Percentiles rank a stretch among this genome's conserved stretches.
These are phyloP conservation scores for Prunus mume DNA, from an alignment of 306 rosid species.

Conservation along the genomic window DNA sequence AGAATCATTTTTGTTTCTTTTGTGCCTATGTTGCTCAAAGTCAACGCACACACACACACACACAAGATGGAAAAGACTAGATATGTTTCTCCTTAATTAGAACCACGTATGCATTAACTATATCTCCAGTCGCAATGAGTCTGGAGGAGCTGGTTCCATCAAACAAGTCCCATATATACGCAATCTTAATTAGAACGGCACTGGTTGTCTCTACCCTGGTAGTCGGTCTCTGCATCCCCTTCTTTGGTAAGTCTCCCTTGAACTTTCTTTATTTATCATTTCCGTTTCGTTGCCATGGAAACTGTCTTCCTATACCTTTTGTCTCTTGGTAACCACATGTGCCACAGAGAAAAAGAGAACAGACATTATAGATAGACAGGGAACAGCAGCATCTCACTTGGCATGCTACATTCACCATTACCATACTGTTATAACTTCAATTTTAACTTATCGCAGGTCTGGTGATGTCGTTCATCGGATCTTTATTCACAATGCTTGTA, in stretches of 20 bases:
- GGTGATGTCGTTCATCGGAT: slow-evolving; percentile 91
- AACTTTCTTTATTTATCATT: slow-evolving; percentile 3
- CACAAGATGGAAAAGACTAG: not conserved
- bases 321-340: not conserved
- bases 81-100: slow-evolving; percentile 52
- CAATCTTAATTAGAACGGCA: slow-evolving; percentile 77
- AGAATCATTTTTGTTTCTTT: not conserved
- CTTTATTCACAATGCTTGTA: slow-evolving; percentile 91
- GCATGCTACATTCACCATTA: not conserved
- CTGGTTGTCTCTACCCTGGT: slow-evolving; percentile 76
- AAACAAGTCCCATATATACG: slow-evolving; percentile 56
- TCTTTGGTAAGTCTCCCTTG: slow-evolving; percentile 69
- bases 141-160: slow-evolving; percentile 93
- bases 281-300: not conserved
- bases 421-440: not conserved
- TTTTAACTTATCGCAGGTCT: slow-evolving; percentile 48
- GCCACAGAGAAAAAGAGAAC: no score
- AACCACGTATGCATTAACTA: slow-evolving; percentile 87
- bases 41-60: not conserved
- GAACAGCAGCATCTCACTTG: no score
- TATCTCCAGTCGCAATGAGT: slow-evolving; percentile 95
- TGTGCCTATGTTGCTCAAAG: not conserved
- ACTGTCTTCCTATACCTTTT: not conserved
- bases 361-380: no score
- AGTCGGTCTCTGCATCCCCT: slow-evolving; percentile 79